A percentile compares a stretch with the other conserved stretches of the same genome.
Conservation (phyloP, 2,329 filamentous ascomycete genomes). For the Hypoxylon sp. region DNA sequence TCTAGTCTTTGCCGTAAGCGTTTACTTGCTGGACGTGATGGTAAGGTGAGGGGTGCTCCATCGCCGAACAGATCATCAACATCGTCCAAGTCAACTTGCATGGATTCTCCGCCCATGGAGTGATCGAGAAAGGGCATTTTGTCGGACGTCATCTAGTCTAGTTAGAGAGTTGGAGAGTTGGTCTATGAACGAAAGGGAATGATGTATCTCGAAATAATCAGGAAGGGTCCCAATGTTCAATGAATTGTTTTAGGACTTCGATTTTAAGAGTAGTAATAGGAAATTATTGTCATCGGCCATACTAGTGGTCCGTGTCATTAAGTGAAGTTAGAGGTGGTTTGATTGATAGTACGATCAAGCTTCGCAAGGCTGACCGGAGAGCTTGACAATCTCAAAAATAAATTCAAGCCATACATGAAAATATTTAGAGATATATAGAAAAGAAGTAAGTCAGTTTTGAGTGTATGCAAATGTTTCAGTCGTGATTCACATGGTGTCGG, state of each 20-base stretch:
- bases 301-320: background rate
- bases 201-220: background rate
- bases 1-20: constrained; percentile 77
- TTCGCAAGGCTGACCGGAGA: background rate
- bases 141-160: constrained; percentile 52
- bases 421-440: background rate
- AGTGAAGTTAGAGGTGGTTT: constrained; percentile 1
- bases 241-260: background rate
- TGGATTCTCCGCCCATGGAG: constrained; percentile 61
- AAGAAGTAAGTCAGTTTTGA: no score
- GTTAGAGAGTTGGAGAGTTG: background rate
- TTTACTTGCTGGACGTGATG: constrained; percentile 64
- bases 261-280: background rate
- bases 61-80: constrained; percentile 82
- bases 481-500: constrained; percentile 4
- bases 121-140: constrained; percentile 62
- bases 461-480: no score
- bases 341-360: background rate
- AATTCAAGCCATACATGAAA: no score
- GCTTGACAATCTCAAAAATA: no score
- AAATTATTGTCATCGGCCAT: constrained; percentile 1
- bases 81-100: constrained; percentile 64
- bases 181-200: no score
- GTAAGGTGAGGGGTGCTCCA: constrained; percentile 65
- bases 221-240: background rate